These are phyloP conservation scores for Tricholoma hemisulphureum DNA, from an alignment of 768 basidiomycete genomes.

Conservation along the genomic window DNA sequence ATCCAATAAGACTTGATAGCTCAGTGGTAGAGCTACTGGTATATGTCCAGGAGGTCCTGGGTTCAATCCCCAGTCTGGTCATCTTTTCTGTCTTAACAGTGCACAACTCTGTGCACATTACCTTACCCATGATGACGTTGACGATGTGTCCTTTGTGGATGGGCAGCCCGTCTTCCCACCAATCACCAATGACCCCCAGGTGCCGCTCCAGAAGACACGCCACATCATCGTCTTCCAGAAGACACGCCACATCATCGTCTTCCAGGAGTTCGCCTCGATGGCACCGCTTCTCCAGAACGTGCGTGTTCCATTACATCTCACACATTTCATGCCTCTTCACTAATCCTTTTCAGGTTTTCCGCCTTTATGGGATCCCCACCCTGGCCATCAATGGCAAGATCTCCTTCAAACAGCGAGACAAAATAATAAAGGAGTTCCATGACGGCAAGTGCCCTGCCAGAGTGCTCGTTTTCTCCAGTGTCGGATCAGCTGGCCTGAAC, in stretches of 20 bases:
- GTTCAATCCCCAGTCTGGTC: too few species aligned
- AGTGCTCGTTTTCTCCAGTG: constrained; percentile 22
- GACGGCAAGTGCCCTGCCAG: not conserved
- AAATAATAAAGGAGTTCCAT: constrained; percentile 14
- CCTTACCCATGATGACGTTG: constrained; percentile 6
- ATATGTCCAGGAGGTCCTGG: too few species aligned
- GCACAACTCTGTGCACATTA: constrained; percentile 1
- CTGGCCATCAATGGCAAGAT: constrained; percentile 16
- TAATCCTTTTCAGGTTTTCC: constrained; percentile 1
- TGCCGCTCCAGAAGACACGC: not conserved
- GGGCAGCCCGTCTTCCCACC: constrained; percentile 5
- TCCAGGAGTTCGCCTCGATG: constrained; percentile 17
- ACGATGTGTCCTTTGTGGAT: constrained; percentile 2
- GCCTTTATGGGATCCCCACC: constrained; percentile 1
- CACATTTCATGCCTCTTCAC: not conserved
- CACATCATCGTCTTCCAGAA: too few species aligned
- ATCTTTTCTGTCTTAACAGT: too few species aligned
- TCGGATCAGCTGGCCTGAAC: constrained; percentile 24
- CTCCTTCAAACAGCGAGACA: constrained; percentile 6
- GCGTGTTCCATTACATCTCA: not conserved
- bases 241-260: constrained; percentile 12
- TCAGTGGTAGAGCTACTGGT: too few species aligned
- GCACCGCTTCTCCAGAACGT: constrained; percentile 18
- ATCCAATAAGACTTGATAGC: too few species aligned
- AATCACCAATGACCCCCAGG: not conserved